Percentiles rank a stretch among this genome's conserved stretches.
These are phyloP conservation scores for Melaleuca alternifolia DNA, from an alignment of 345 rosid genomes.

Conservation along the genomic window DNA sequence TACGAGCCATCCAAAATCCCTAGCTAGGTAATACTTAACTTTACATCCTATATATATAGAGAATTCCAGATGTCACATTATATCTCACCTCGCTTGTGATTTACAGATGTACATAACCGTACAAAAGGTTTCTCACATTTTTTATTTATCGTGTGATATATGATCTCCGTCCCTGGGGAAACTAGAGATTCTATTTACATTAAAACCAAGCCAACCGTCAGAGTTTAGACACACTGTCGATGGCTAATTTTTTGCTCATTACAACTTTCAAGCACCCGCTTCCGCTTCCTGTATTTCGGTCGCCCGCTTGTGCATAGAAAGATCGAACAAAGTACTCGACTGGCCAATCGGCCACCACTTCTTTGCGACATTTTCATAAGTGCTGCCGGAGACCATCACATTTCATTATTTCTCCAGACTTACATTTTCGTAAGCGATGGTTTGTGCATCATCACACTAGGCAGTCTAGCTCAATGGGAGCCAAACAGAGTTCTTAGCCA, in stretches of 20 bases:
- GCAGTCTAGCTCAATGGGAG: too few relatives aligned
- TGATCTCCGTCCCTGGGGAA: background rate
- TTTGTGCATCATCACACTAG: too few relatives aligned
- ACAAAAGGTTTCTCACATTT: background rate
- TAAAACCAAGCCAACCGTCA: background rate
- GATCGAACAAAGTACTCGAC: background rate
- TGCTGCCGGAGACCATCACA: background rate
- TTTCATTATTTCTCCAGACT: background rate
- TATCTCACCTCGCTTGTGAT: background rate
- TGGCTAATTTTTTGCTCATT: background rate
- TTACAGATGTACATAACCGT: background rate
- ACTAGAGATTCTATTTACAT: background rate
- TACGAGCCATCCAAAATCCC: too few relatives aligned
- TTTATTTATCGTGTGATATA: background rate
- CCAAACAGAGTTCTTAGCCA: too few relatives aligned
- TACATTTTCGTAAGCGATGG: too few relatives aligned
- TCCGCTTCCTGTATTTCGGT: background rate
- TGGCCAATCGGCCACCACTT: background rate
- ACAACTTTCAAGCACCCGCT: rapidly evolving
- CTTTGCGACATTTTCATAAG: background rate
- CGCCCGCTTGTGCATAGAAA: background rate
- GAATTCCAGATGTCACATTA: too few relatives aligned
- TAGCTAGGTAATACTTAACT: too few relatives aligned
- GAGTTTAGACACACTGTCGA: background rate
- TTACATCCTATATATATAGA: too few relatives aligned